Base-by-base conservation (phyloP, 2,329 filamentous ascomycete species). In the Penicillium sp. region DNA sequence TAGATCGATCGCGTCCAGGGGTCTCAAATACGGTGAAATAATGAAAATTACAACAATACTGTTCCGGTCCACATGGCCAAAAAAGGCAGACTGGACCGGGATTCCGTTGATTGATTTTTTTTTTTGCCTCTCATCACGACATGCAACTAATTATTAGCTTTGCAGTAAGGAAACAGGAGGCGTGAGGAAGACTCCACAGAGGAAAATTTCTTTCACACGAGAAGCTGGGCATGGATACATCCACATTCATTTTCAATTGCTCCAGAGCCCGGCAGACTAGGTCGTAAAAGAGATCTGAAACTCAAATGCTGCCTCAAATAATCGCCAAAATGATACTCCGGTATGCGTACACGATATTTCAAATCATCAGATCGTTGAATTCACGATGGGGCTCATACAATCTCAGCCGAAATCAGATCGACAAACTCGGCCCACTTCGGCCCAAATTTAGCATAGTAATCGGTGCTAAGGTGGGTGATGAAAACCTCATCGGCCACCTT, bases 391-490 rank as follows among this genome's bases (percentile, higher is more conserved):
- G 45, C 37, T 58, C 53, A 67, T 40, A 14, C 37, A 22, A 20
- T 20, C 9, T 40, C 18, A 23, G 58, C 55, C 6, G 63, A 68
- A 69, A 72, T 72, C 54, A 71, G 51, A 51, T 65, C 60, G 20
- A 75, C 71, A 63, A 76, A 76, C 12, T 71, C 71, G 12, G 49
- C 50, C 75, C 74, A 77, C 40, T 64, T 63, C 11, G 48, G 41
- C 40, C 73, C 73, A 61, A 77, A 77, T 40, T 67, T 69, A 31
- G 75, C 68, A 60, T 77, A 77, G 59, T 75, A 76, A 57, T 76
- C 66, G 11, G 63, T 63, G 42, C 57, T 65, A 48, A 75, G 64
- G 49, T 75, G 72, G 6, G 75, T 77, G 54, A 77, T 65, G 57
- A 74, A 77, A 25, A 77, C 54, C 54, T 72, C 71, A 27, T 75